A percentile compares a stretch with the other conserved stretches of the same genome.
Conservation (phyloP, 306 rosid genomes). For the Cucurbita maxima region DNA sequence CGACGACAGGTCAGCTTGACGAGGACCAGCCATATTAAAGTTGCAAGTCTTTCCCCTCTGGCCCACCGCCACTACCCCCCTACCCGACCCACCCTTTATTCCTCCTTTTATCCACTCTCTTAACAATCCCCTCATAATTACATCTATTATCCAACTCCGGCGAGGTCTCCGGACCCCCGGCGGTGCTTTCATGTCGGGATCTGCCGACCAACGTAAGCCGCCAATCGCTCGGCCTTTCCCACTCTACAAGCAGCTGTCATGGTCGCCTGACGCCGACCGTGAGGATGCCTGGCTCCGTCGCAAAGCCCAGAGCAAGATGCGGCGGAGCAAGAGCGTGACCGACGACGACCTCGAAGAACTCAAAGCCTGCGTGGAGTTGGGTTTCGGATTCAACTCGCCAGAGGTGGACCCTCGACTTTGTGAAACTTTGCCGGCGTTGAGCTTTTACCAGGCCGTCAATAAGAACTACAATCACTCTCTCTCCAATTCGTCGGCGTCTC, state of each 20-base stretch:
- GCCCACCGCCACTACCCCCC: conserved; percentile 10
- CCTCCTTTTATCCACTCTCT: background rate
- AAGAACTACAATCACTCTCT: conserved; percentile 36
- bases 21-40: conserved; percentile 35
- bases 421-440: conserved; percentile 73
- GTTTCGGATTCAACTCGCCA: conserved; percentile 67
- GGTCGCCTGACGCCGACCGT: conserved; percentile 79
- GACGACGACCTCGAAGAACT: conserved; percentile 81
- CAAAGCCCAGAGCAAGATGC: conserved; percentile 44
- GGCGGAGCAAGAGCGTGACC: conserved; percentile 65
- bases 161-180: conserved; percentile 86
- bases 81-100: background rate
- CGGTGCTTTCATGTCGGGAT: conserved; percentile 5
- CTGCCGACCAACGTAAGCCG: background rate
- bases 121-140: background rate
- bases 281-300: conserved; percentile 91
- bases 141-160: conserved; percentile 3
- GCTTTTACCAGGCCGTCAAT: conserved; percentile 68
- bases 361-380: conserved; percentile 82
- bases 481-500: conserved; percentile 10
- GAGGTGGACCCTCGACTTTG: conserved; percentile 49
- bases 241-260: conserved; percentile 70
- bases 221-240: conserved; percentile 10
- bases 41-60: background rate
- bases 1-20: conserved; percentile 32